Evolutionary conservation across 2,329 filamentous ascomycete species (phyloP).

Genomic region (Alternaria brassicae): DNA sequence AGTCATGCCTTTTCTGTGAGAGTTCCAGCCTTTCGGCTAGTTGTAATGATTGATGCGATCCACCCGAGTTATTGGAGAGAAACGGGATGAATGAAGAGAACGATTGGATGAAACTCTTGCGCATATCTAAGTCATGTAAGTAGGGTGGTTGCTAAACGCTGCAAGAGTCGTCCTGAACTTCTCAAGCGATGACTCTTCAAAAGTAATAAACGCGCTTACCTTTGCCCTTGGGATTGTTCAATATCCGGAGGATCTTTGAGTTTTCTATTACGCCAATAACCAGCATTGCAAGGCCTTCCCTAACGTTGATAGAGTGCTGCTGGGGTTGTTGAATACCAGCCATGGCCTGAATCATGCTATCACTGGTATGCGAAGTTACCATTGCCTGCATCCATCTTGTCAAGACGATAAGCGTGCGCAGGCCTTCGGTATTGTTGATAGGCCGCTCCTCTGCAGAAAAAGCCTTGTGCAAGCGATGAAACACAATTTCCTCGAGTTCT

Average conservation of each 20-base stretch:
- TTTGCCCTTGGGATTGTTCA: conserved; percentile 63
- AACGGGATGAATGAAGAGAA: conserved; percentile 44
- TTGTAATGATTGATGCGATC: conserved; percentile 61
- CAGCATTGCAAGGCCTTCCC: conserved; percentile 69
- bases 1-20: conserved; percentile 51
- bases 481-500: conserved; percentile 49
- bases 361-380: conserved; percentile 50
- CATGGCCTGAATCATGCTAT: conserved; percentile 51
- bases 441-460: conserved; percentile 47
- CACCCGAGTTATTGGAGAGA: conserved; percentile 63
- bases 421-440: conserved; percentile 38
- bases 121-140: conserved; percentile 33
- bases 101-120: conserved; percentile 43
- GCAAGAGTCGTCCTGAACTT: neutral
- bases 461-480: conserved; percentile 46
- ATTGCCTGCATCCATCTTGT: conserved; percentile 51
- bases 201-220: conserved; percentile 49
- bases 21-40: conserved; percentile 51
- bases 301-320: conserved; percentile 66
- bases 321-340: conserved; percentile 55
- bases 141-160: neutral
- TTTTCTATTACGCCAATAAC: conserved; percentile 69
- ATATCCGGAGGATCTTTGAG: conserved; percentile 59
- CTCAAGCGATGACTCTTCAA: neutral
- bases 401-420: conserved; percentile 39